A percentile compares a stretch with the other conserved stretches of the same genome.
Evolutionary conservation across 2,329 filamentous ascomycete genomes (phyloP).

Genomic region (Phyllosticta citriasiana): DNA sequence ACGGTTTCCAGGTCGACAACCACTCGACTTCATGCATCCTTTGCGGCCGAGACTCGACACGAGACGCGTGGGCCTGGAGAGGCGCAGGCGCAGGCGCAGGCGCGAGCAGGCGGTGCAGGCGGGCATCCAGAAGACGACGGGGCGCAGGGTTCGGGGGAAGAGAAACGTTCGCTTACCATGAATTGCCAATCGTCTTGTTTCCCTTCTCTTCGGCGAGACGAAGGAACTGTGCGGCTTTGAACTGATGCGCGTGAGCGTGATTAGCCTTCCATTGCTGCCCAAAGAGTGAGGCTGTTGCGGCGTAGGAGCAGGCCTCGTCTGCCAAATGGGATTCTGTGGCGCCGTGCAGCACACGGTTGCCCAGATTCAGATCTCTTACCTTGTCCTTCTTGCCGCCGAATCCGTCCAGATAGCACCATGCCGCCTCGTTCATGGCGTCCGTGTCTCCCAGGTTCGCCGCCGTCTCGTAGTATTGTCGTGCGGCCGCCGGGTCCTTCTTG

Average conservation of each 20-base stretch:
- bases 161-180: slow-evolving; percentile 60
- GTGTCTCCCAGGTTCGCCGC: slow-evolving; percentile 93
- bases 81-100: neutral
- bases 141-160: slow-evolving; percentile 10
- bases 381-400: slow-evolving; percentile 98
- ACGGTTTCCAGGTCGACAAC: neutral
- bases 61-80: neutral
- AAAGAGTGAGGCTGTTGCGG: slow-evolving; percentile 28
- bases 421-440: slow-evolving; percentile 95
- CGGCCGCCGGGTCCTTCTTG: slow-evolving; percentile 73
- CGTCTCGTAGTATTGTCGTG: slow-evolving; percentile 89
- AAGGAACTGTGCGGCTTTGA: slow-evolving; percentile 78
- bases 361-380: slow-evolving; percentile 49
- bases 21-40: neutral
- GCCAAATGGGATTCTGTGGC: neutral
- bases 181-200: slow-evolving; percentile 84
- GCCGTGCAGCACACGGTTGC: neutral
- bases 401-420: slow-evolving; percentile 93
- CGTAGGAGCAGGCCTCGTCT: neutral
- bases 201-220: slow-evolving; percentile 82
- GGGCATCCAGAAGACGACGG: neutral
- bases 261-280: slow-evolving; percentile 24
- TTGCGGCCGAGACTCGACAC: neutral
- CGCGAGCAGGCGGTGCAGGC: neutral
- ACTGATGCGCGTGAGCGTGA: slow-evolving; percentile 43